phyloP scores from a whole-genome alignment of 768 basidiomycete species.

The Leucosporidium yakuticum region DNA sequence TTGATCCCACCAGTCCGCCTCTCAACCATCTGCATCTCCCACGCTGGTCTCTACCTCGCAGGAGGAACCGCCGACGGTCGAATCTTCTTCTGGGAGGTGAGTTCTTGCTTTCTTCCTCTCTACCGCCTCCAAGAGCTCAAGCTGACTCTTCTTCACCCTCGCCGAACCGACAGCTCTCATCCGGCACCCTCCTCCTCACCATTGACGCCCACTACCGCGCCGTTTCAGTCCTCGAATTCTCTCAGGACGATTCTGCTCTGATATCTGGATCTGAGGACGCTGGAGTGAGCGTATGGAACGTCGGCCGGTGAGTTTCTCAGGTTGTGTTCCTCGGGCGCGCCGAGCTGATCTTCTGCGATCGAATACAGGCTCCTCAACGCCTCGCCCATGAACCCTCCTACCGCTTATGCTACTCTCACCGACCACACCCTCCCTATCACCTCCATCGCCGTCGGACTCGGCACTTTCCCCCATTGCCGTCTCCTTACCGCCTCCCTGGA shows the following conservation, averaged over 20 bases:
- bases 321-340: background rate
- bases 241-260: slow-evolving; percentile 69
- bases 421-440: slow-evolving; percentile 91
- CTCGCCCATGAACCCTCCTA: slow-evolving; percentile 35
- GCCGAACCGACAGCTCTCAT: slow-evolving; percentile 39
- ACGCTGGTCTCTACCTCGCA: slow-evolving; percentile 67
- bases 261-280: slow-evolving; percentile 88
- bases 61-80: slow-evolving; percentile 84
- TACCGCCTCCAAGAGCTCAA: too few relatives aligned
- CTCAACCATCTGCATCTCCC: slow-evolving; percentile 69
- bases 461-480: slow-evolving; percentile 68
- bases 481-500: slow-evolving; percentile 76
- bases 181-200: slow-evolving; percentile 65
- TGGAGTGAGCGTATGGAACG: slow-evolving; percentile 78
- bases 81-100: slow-evolving; percentile 92
- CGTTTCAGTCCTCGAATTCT: slow-evolving; percentile 75
- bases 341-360: background rate
- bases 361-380: slow-evolving; percentile 7
- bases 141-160: background rate
- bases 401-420: slow-evolving; percentile 70
- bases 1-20: slow-evolving; percentile 86
- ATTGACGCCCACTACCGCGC: slow-evolving; percentile 96
- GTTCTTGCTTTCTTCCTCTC: slow-evolving; percentile 38
- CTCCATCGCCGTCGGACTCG: slow-evolving; percentile 71
- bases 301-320: slow-evolving; percentile 58